phyloP scores from a whole-genome alignment of 208 protist species.

The Eutreptiella sp. region DNA sequence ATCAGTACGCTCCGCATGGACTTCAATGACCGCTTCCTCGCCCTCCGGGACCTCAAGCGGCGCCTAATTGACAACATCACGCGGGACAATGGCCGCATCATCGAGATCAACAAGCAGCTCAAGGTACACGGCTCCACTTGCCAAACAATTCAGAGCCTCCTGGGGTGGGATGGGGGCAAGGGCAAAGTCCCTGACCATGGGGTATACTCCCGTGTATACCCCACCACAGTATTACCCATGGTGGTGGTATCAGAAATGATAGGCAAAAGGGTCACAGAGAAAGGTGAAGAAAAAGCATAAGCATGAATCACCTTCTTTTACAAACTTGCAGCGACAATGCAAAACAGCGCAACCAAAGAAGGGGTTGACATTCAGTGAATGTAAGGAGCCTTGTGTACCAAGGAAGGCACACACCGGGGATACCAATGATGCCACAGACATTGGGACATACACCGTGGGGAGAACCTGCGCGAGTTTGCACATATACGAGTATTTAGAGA shows the following conservation, averaged over 20 bases:
- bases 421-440: too few species aligned
- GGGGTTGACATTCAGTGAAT: too few species aligned
- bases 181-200: conserved; percentile 49
- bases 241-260: not conserved
- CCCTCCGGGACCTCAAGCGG: conserved; percentile 75
- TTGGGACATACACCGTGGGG: too few species aligned
- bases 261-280: not conserved
- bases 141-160: not conserved
- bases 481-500: too few species aligned
- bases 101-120: conserved; percentile 63
- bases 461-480: too few species aligned
- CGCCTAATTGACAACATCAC: conserved; percentile 57
- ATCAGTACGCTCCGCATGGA: conserved; percentile 62
- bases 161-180: not conserved
- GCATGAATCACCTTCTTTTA: too few species aligned
- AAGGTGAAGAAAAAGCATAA: too few species aligned
- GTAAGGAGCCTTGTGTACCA: too few species aligned
- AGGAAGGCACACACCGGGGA: too few species aligned
- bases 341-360: too few species aligned
- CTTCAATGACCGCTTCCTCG: conserved; percentile 84
- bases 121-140: conserved; percentile 38
- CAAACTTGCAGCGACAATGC: too few species aligned
- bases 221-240: not conserved
- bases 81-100: conserved; percentile 51
- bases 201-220: conserved; percentile 6